A percentile compares a stretch with the other conserved stretches of the same genome.
phyloP scores from a whole-genome alignment of 306 rosid genomes.

The Lupinus albus region DNA sequence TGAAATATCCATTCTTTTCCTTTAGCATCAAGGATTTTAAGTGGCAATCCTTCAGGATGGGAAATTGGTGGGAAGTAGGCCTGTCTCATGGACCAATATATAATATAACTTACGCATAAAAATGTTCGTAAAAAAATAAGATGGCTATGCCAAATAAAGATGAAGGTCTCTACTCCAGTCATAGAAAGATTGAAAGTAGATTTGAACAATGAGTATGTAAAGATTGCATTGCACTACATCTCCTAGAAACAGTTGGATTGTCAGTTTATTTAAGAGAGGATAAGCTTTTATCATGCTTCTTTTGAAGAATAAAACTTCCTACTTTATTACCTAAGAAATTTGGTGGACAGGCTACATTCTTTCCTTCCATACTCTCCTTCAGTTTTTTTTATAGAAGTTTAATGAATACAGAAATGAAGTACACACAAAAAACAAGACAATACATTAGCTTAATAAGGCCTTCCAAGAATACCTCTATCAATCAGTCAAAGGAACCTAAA shows the following conservation, averaged over 20 bases:
- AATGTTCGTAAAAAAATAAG: slow-evolving; percentile 24
- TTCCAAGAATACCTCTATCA: not conserved
- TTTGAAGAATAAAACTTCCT: not conserved
- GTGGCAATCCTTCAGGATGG: slow-evolving; percentile 96
- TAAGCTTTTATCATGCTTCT: slow-evolving; percentile 4
- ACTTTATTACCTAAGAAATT: not conserved
- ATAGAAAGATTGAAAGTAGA: slow-evolving; percentile 17
- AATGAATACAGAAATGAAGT: not conserved
- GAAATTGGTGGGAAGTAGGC: slow-evolving; percentile 97
- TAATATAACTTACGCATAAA: slow-evolving; percentile 26
- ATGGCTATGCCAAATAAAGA: not conserved
- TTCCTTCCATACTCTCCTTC: not conserved
- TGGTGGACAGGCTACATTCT: not conserved
- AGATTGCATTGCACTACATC: too few species aligned
- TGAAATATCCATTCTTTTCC: slow-evolving; percentile 98
- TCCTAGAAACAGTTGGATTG: slow-evolving; percentile 14
- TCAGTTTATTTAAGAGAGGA: slow-evolving; percentile 7
- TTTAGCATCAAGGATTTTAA: slow-evolving; percentile 89
- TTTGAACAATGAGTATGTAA: not conserved
- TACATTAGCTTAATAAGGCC: not conserved
- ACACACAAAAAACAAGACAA: not conserved
- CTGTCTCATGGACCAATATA: slow-evolving; percentile 53
- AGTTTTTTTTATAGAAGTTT: not conserved
- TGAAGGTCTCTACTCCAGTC: slow-evolving; percentile 23
- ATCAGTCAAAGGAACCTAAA: not conserved